These are phyloP conservation scores for Porphyrellus sp. DNA, from an alignment of 1,284 basidiomycete genomes.

Conservation along the genomic window DNA sequence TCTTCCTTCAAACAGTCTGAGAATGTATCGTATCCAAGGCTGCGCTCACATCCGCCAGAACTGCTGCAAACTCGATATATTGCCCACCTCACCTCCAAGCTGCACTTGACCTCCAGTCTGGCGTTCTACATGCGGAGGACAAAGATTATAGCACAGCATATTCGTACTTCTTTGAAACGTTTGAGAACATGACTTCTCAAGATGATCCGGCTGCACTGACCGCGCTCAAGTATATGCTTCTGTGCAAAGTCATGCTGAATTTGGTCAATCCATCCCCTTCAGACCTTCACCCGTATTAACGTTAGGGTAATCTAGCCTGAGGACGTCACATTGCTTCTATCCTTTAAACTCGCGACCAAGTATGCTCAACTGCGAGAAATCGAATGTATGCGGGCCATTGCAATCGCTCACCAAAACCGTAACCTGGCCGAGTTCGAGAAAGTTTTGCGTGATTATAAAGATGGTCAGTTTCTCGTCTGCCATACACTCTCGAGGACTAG, in stretches of 20 bases:
- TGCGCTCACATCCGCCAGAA: constrained; percentile 87
- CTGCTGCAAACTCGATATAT: constrained; percentile 96
- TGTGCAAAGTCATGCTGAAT: constrained; percentile 98
- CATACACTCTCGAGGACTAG: neutral
- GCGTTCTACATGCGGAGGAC: constrained; percentile 93
- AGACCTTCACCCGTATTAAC: neutral
- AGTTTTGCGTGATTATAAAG: constrained; percentile 83
- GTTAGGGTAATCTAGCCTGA: constrained; percentile 63
- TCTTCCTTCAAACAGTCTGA: neutral
- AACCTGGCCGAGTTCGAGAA: constrained; percentile 89
- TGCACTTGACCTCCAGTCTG: constrained; percentile 88
- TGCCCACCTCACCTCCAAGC: constrained; percentile 94
- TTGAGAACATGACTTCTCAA: constrained; percentile 73
- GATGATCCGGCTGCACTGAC: constrained; percentile 78
- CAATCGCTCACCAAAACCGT: constrained; percentile 88
- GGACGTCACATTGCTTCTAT: constrained; percentile 84
- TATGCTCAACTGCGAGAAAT: constrained; percentile 83
- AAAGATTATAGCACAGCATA: constrained; percentile 98
- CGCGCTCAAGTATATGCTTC: constrained; percentile 95
- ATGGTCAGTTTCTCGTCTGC: constrained; percentile 50
- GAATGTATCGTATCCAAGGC: constrained; percentile 50
- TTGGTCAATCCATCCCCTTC: constrained; percentile 51
- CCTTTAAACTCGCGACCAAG: constrained; percentile 84
- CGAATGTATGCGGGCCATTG: constrained; percentile 93
- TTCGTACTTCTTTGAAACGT: constrained; percentile 97